Evolutionary conservation across 2,329 filamentous ascomycete species (phyloP), one percentile per base, ranked within the genome.

Genomic region (Sordariomycetes sp.): DNA sequence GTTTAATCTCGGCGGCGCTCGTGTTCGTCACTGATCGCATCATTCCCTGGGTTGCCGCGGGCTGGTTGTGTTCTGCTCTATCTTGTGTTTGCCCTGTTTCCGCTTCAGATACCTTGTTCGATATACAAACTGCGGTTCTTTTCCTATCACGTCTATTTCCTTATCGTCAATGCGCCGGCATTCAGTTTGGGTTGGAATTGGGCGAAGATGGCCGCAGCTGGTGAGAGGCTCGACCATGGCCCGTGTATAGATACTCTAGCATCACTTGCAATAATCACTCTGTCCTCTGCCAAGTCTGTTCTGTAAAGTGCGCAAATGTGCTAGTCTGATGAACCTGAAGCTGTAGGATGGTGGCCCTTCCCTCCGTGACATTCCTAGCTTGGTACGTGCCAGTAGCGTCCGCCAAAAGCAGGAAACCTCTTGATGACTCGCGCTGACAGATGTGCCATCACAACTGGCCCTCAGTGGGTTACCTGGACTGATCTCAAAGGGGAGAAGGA

Each of bases 71-170:
- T 56, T 53, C 58, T 54, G 59, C n/a, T 30, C 9, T 25, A n/a
- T 30, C 15, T 8, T 28, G 15, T 26, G 30, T 37, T 28, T 23
- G 21, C 16, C 14, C 25, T 23, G 30, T 20, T 25, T 30, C 19
- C 34, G 25, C 21, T 23, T 19, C 36, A 41, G 39, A 41, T 43
- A 41, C 41, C 39, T 41, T 73, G 69, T 73, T 72, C 67, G 62
- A 72, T 68, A 69, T 68, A 69, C 55, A 57, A 51, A 59, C 49
- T 57, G 47, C 38, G 14, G 20, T 28, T 29, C 17, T 32, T 27
- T 31, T 31, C 21, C 16, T 18, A 29, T 30, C 8, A 11, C 6
- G 30, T 38, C 38, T 37, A 30, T 15, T n/a, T 29, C 24, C n/a
- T 19, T 15, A 7, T 21, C 18, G 14, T 32, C 24, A 21, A 28